Percentiles rank a stretch among this genome's conserved stretches.
These are phyloP conservation scores for Peniophora sp. DNA, from an alignment of 1,284 basidiomycete species.

Conservation along the genomic window DNA sequence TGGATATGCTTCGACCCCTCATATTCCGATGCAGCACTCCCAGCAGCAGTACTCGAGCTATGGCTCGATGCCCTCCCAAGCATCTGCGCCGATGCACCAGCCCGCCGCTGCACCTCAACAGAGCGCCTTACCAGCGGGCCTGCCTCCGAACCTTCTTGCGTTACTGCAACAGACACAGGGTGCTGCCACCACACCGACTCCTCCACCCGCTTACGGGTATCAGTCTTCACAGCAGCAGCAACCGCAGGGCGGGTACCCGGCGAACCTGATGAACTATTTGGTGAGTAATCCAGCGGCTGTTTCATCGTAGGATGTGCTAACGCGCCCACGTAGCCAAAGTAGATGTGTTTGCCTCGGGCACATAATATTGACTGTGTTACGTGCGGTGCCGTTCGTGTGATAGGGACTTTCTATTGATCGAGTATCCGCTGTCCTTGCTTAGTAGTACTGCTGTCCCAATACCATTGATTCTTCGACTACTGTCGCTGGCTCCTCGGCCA, in stretches of 20 bases:
- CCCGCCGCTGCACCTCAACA: conserved; percentile 26
- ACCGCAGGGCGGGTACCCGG: conserved; percentile 20
- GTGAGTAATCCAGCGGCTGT: too few species aligned
- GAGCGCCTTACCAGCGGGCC: conserved; percentile 27
- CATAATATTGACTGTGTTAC: too few species aligned
- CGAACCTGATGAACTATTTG: conserved; percentile 45
- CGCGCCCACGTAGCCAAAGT: too few species aligned
- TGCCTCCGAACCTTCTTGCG: conserved; percentile 61
- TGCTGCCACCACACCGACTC: conserved; percentile 24
- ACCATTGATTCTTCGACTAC: too few species aligned
- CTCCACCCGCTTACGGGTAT: conserved; percentile 10
- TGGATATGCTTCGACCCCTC: conserved; percentile 29
- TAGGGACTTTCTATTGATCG: too few species aligned
- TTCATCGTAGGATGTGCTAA: too few species aligned
- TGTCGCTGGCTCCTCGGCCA: too few species aligned
- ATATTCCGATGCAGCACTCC: conserved; percentile 31
- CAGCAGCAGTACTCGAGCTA: conserved; percentile 10
- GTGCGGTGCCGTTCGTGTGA: too few species aligned
- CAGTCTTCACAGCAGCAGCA: conserved; percentile 22
- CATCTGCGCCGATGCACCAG: conserved; percentile 17
- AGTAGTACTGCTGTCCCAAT: too few species aligned
- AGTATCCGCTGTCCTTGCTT: too few species aligned
- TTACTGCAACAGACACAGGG: conserved; percentile 44
- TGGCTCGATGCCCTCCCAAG: conserved; percentile 1
- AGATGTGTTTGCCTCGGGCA: too few species aligned